These are phyloP conservation scores for Pelargonium citronellum DNA, from an alignment of 441 rosid genomes.

Conservation along the genomic window DNA sequence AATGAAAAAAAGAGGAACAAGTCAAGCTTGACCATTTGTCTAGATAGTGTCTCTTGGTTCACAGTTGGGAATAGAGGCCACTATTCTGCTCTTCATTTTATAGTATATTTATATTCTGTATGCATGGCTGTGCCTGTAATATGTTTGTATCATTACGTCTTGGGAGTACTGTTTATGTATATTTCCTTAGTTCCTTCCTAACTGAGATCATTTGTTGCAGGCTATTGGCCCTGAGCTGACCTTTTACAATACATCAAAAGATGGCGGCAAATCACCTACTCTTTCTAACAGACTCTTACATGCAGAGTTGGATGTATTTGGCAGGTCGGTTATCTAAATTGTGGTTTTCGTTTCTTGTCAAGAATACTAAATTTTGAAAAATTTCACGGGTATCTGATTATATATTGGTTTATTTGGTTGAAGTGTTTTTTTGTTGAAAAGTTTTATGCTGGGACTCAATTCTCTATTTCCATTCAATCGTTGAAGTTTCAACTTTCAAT, in stretches of 20 bases:
- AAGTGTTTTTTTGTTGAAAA: no score
- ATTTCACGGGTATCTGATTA: background rate
- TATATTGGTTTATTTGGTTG: background rate
- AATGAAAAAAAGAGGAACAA: no score
- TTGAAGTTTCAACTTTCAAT: no score
- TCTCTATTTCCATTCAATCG: no score
- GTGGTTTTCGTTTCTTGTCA: background rate
- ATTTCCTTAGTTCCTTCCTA: slow-evolving; percentile 18
- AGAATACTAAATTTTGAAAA: background rate
- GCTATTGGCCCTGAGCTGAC: slow-evolving; percentile 96
- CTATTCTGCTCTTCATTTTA: background rate
- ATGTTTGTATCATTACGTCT: background rate
- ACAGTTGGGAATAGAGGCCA: background rate
- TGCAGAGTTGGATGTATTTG: slow-evolving; percentile 78
- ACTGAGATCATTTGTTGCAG: slow-evolving; percentile 41
- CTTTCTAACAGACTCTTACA: slow-evolving; percentile 88
- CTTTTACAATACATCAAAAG: slow-evolving; percentile 76
- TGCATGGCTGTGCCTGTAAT: background rate
- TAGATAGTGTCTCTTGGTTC: no score
- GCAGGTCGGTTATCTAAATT: slow-evolving; percentile 46
- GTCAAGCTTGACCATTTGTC: background rate
- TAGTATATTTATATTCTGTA: background rate
- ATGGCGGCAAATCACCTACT: slow-evolving; percentile 53
- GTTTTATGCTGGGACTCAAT: no score
- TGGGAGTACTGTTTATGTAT: slow-evolving; percentile 9